These are phyloP conservation scores for Peronospora farinosa DNA, from an alignment of 352 stramenopile species.

Conservation along the genomic window DNA sequence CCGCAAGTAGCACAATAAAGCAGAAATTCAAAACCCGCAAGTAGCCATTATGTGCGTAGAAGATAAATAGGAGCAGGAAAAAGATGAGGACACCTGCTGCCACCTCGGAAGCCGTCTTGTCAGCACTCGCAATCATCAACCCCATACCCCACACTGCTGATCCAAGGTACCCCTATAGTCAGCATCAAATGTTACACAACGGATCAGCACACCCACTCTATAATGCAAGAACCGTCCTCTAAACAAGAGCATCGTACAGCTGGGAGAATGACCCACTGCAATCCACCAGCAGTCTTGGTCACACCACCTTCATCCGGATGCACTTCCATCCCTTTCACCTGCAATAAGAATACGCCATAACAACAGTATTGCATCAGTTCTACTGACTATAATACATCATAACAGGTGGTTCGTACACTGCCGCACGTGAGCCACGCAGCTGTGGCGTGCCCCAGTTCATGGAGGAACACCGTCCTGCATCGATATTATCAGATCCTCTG, in stretches of 20 bases:
- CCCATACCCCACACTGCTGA: constrained; percentile 83
- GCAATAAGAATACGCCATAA: background rate
- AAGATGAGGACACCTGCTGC: constrained; percentile 81
- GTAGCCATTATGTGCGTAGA: constrained; percentile 85
- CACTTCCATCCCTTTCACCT: constrained; percentile 86
- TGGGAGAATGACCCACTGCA: constrained; percentile 68
- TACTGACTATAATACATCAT: background rate
- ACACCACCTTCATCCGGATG: constrained; percentile 84
- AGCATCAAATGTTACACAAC: constrained; percentile 6
- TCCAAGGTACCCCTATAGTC: constrained; percentile 70
- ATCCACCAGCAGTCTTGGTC: constrained; percentile 71
- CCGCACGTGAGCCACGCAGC: constrained; percentile 83
- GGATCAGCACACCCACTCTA: background rate
- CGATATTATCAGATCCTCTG: no score
- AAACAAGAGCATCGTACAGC: constrained; percentile 34
- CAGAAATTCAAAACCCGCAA: constrained; percentile 73
- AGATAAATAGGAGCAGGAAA: constrained; percentile 81
- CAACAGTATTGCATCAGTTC: constrained; percentile 3
- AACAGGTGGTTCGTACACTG: constrained; percentile 29
- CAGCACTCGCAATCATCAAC: constrained; percentile 67
- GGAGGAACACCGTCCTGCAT: constrained; percentile 78
- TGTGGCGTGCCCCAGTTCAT: constrained; percentile 79
- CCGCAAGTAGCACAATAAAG: constrained; percentile 81
- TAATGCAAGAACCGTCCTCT: background rate
- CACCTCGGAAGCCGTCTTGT: constrained; percentile 56